These are phyloP conservation scores for Teratosphaeria epicoccoides DNA, from an alignment of 2,329 filamentous ascomycete species.

Conservation along the genomic window DNA sequence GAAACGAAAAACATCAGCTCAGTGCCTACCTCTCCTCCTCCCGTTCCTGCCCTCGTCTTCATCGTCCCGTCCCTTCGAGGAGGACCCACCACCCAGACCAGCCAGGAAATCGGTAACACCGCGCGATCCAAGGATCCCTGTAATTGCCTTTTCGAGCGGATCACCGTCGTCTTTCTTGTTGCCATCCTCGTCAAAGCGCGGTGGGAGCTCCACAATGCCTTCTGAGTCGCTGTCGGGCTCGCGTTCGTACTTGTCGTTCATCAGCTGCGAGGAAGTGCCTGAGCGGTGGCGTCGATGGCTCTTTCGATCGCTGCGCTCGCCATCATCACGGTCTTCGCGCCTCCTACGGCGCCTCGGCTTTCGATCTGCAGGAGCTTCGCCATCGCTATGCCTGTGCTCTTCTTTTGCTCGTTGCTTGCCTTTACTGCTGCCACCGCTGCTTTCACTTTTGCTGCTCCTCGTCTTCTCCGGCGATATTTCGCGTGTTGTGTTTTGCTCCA, in stretches of 20 bases:
- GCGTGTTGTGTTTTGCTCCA: conserved; percentile 21
- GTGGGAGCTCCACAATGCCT: conserved; percentile 26
- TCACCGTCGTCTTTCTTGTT: conserved; percentile 21
- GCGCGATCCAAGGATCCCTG: conserved; percentile 2
- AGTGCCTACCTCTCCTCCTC: conserved; percentile 4
- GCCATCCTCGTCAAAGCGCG: conserved; percentile 28
- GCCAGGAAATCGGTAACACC: conserved; percentile 5
- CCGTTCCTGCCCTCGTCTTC: conserved; percentile 3
- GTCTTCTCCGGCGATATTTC: conserved; percentile 10
- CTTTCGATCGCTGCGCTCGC: background rate
- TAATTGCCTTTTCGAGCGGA: conserved; percentile 3
- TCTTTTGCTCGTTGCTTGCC: background rate
- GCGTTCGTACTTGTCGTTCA: conserved; percentile 20
- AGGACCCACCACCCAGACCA: conserved; percentile 1
- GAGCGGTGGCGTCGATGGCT: background rate
- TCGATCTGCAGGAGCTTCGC: conserved; percentile 11
- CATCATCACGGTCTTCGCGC: conserved; percentile 9
- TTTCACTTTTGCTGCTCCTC: background rate
- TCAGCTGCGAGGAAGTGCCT: conserved; percentile 8
- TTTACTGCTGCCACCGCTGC: conserved; percentile 5
- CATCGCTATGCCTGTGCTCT: conserved; percentile 10
- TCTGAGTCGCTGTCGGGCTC: conserved; percentile 18
- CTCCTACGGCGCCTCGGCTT: conserved; percentile 13
- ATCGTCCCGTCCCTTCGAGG: background rate
- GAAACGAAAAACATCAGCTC: background rate